These are phyloP conservation scores for Microcyclospora tardicrescens DNA, from an alignment of 2,329 filamentous ascomycete species.

Conservation along the genomic window DNA sequence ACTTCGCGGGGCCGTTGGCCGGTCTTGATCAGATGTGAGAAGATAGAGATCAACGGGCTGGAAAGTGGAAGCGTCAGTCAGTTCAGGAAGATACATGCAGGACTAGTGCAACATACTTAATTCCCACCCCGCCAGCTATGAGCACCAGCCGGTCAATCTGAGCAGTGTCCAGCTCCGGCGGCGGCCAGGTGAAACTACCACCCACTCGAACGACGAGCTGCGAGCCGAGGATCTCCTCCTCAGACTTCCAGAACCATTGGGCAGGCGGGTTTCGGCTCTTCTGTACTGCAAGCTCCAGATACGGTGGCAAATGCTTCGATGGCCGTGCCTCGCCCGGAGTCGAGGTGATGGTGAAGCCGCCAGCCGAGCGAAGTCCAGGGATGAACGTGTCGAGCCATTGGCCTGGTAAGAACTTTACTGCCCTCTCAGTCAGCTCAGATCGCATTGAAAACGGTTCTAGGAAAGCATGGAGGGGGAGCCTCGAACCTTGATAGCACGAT, in stretches of 20 bases:
- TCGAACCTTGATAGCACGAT: constrained; percentile 19
- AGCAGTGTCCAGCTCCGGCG: constrained; percentile 30
- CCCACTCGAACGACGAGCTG: constrained; percentile 58
- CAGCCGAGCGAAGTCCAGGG: constrained; percentile 54
- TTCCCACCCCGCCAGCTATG: constrained; percentile 68
- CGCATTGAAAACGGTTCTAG: not conserved
- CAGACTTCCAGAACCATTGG: constrained; percentile 58
- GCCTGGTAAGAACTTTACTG: constrained; percentile 57
- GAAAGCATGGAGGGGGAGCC: not conserved
- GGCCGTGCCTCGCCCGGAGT: constrained; percentile 39
- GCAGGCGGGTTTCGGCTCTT: constrained; percentile 58
- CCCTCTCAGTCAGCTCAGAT: constrained; percentile 10
- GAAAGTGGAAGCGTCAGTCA: not conserved
- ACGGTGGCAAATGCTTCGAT: constrained; percentile 24
- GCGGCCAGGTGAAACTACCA: constrained; percentile 71
- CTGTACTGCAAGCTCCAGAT: constrained; percentile 70
- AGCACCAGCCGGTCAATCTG: constrained; percentile 52
- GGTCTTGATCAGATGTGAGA: constrained; percentile 40
- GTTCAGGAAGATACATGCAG: not conserved
- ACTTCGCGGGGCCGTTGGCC: constrained; percentile 30
- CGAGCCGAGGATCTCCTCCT: constrained; percentile 43
- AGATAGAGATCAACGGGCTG: constrained; percentile 61
- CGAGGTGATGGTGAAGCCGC: constrained; percentile 82
- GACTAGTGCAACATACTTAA: constrained; percentile 45
- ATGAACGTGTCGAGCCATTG: constrained; percentile 83